Conservation (phyloP, 805 yeast genomes). For the Tetrapisispora pingtungensis region DNA sequence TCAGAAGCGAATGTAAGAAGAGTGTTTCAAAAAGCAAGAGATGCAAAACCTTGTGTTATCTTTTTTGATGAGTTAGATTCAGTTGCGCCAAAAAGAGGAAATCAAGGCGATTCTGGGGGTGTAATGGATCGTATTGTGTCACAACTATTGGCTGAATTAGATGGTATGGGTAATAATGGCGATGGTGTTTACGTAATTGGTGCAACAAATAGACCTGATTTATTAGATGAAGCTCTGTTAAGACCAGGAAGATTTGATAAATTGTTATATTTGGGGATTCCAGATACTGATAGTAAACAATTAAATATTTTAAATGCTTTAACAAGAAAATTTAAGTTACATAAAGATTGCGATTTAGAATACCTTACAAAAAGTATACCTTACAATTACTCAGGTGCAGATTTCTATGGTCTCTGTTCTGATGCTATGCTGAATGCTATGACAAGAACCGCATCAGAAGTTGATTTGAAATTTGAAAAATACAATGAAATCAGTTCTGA, state of each 20-base stretch:
- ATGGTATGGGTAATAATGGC: conserved; percentile 81
- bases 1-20: conserved; percentile 94
- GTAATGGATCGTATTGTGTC: conserved; percentile 98
- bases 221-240: conserved; percentile 84
- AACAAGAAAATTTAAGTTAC: conserved; percentile 68
- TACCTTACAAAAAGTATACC: conserved; percentile 63
- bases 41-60: conserved; percentile 94
- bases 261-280: conserved; percentile 84
- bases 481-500: conserved; percentile 39
- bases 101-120: conserved; percentile 98
- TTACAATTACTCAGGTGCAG: conserved; percentile 94
- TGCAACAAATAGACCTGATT: conserved; percentile 96
- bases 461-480: conserved; percentile 51
- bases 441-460: conserved; percentile 75
- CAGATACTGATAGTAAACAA: conserved; percentile 87
- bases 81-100: conserved; percentile 96
- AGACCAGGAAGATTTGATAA: conserved; percentile 95
- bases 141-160: conserved; percentile 86
- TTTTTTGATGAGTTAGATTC: conserved; percentile 97
- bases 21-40: conserved; percentile 89
- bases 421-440: conserved; percentile 95
- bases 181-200: conserved; percentile 95
- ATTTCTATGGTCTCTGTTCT: conserved; percentile 89
- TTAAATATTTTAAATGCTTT: conserved; percentile 76
- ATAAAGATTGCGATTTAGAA: conserved; percentile 46